Evolutionary conservation across 2,329 filamentous ascomycete species (phyloP).

Genomic region (Colletotrichum gloeosporioides): DNA sequence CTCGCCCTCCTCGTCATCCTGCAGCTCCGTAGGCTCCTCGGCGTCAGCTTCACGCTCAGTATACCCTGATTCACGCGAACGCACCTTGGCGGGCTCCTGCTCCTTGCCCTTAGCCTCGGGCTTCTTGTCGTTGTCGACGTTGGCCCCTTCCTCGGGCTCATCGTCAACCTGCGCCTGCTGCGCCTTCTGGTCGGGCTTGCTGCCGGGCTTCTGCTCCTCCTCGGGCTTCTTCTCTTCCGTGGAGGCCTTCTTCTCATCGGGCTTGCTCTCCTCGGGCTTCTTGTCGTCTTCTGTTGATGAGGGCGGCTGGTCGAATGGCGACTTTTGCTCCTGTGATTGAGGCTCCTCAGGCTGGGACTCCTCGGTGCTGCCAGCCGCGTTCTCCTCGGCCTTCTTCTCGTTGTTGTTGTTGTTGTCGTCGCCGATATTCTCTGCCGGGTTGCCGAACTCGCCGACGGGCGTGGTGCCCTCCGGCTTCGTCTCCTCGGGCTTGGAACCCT

Average conservation of each 20-base stretch:
- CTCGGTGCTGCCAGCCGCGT: not conserved
- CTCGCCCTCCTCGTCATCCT: conserved; percentile 10
- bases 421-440: no score
- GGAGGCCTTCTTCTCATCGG: not conserved
- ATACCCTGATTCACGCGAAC: not conserved
- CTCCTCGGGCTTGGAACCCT: conserved; percentile 14
- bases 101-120: conserved; percentile 20
- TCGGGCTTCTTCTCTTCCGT: not conserved
- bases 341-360: conserved; percentile 3
- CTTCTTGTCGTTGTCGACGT: not conserved
- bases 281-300: not conserved
- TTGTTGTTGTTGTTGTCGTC: no score
- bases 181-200: not conserved
- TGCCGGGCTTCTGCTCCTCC: not conserved
- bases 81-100: conserved; percentile 5
- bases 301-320: not conserved
- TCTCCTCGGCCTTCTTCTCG: conserved; percentile 3
- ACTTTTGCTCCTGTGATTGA: not conserved
- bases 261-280: not conserved
- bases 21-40: conserved; percentile 8
- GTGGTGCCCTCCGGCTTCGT: conserved; percentile 6
- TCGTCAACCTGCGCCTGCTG: conserved; percentile 16
- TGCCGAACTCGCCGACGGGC: conserved; percentile 15
- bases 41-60: not conserved
- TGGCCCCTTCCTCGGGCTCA: not conserved